These are phyloP conservation scores for Hordeum pubiflorum DNA, from an alignment of 202 grass and related monocot species.

Conservation along the genomic window DNA sequence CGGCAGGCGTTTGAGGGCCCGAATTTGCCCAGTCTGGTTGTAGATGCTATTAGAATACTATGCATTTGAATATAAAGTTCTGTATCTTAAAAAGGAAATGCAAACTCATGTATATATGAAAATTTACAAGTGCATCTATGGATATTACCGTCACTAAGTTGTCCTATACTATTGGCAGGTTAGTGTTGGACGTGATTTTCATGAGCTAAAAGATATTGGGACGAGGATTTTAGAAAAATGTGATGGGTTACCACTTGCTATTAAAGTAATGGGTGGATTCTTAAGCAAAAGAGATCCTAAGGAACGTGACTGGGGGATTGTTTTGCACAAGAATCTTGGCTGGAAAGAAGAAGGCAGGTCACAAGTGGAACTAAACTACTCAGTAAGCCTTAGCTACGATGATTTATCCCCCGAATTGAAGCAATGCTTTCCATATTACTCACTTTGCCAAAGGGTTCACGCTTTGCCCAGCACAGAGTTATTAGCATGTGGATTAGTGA, in stretches of 20 bases:
- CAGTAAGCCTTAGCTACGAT: constrained; percentile 37
- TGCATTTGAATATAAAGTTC: too few species aligned
- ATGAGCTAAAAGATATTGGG: not conserved
- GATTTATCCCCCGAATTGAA: constrained; percentile 37
- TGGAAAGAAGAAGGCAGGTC: not conserved
- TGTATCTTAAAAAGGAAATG: too few species aligned
- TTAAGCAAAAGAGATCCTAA: constrained; percentile 17
- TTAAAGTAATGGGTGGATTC: not conserved
- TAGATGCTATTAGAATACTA: too few species aligned
- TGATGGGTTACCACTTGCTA: not conserved
- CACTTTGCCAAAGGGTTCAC: not conserved
- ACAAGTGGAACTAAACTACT: constrained; percentile 1
- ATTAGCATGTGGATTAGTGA: constrained; percentile 41
- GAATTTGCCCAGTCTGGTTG: too few species aligned
- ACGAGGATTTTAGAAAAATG: constrained; percentile 11
- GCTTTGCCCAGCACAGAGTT: not conserved
- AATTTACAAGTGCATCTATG: too few species aligned
- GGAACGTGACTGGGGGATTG: not conserved
- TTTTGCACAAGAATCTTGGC: not conserved
- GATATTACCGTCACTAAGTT: too few species aligned
- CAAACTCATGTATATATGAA: too few species aligned
- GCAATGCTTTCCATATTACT: constrained; percentile 46
- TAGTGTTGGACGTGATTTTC: not conserved
- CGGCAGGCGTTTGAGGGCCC: too few species aligned
- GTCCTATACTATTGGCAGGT: not conserved